A percentile compares a stretch with the other conserved stretches of the same genome.
Evolutionary conservation across 352 stramenopile genomes (phyloP).

Genomic region (Phytophthora pluvialis): DNA sequence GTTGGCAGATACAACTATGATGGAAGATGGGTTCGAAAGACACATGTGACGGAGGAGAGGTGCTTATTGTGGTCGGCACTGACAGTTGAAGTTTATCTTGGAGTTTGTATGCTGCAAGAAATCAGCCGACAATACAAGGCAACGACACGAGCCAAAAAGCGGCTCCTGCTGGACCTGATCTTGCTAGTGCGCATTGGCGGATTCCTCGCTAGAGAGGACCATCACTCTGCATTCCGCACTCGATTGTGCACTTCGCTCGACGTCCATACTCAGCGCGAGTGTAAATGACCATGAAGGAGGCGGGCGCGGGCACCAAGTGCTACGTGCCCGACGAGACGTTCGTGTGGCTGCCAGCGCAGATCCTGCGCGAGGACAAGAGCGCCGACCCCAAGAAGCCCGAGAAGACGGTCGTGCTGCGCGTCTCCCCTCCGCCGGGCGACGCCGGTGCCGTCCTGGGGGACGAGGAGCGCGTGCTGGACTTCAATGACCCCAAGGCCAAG

Average conservation of each 20-base stretch:
- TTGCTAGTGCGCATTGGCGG: constrained; percentile 4
- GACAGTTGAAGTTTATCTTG: constrained; percentile 35
- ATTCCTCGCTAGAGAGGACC: constrained; percentile 11
- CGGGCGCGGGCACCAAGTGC: constrained; percentile 68
- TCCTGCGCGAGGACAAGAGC: constrained; percentile 67
- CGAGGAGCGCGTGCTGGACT: constrained; percentile 73
- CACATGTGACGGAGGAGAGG: constrained; percentile 9
- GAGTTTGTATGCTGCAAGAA: constrained; percentile 28
- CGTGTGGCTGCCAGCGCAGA: constrained; percentile 81
- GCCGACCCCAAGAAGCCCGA: constrained; percentile 58
- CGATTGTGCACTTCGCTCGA: background rate
- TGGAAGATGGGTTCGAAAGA: constrained; percentile 17
- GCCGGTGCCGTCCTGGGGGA: constrained; percentile 17
- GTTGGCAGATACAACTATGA: constrained; percentile 32
- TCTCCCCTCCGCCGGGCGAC: constrained; percentile 45
- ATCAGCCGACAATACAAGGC: constrained; percentile 16
- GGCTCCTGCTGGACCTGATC: background rate
- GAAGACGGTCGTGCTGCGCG: constrained; percentile 64
- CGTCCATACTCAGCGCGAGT: constrained; percentile 2
- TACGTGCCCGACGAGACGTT: constrained; percentile 82
- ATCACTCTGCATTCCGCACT: constrained; percentile 30
- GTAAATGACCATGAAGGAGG: constrained; percentile 35
- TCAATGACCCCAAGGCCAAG: constrained; percentile 76
- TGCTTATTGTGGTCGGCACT: constrained; percentile 7
- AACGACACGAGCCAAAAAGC: constrained; percentile 10